Evolutionary conservation across 768 basidiomycete genomes (phyloP), one percentile per base, ranked within the genome.

Genomic region (Mycena haematopus): DNA sequence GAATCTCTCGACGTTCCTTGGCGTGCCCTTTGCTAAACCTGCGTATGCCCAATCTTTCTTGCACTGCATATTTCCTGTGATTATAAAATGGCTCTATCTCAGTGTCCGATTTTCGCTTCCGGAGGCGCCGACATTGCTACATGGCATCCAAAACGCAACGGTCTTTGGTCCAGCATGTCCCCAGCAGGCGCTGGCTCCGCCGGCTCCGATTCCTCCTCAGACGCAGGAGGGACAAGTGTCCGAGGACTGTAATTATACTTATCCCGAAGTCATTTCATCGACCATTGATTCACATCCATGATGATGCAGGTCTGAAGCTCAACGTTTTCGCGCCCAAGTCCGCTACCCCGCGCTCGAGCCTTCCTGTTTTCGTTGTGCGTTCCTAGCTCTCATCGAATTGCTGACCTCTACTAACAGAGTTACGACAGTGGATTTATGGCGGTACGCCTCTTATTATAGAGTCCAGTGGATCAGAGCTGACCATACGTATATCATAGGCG

Each of bases 1-100:
- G 7, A 53, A 47, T 21, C 68, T 75, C 0, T 65, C 69, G 7
- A 53, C 69, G 14, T 82, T 77, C 60, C 65, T 80, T 0, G 81
- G 80, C 7, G 78, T 82, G 19, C 80, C 77, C 0, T 82, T 76
- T 42, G 77, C 79, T 14, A 60, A 72, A 27, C 73, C 78, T 38
- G 78, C 76, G 78, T 82, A 67, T 25, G 76, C 13, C 6, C 14
- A 27, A 27, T 31, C 7, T 25, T 57, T 46, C 31, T 15, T 47
- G 40, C 7, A 10, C 17, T n/a, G n/a, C 19, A 6, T n/a, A n/a
- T n/a, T n/a, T 19, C 17, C 6, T 19, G 14, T n/a, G n/a, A 10
- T 21, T 21, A 10, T n/a, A n/a, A n/a, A n/a, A 9, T n/a, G 4
- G 31, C 6, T 29, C 40, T 29, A 29, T 25, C 71, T 70, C 22